Base-by-base conservation (phyloP, 176 grass and related monocot species). In the Hordeum marinum region DNA sequence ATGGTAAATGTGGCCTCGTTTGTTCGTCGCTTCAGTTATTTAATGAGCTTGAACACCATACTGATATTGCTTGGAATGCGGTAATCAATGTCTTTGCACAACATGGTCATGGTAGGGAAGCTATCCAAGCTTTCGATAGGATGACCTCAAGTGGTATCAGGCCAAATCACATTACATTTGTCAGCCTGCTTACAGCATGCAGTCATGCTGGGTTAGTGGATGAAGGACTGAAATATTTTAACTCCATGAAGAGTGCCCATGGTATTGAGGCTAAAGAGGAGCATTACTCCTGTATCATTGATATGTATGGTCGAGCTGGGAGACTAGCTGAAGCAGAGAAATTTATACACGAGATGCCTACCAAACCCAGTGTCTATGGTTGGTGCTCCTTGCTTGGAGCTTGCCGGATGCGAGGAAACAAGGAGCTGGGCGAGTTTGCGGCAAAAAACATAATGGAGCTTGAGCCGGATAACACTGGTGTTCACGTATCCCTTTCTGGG, bases 331-430 rank as follows among this genome's bases (percentile, higher is more conserved):
- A 92, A 85, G 87, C 78, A 35, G 55, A 85, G 84, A 80, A 90
- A 81, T 94, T 94, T 42, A 91, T 94, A 55, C 20, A 41, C 0
- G 48, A 85, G 66, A 94, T 94, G 89, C 82, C 92, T 18, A 3
- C 83, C 52, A 77, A 89, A 70, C 92, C 87, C 9, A 94, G 87
- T 87, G 92, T 87, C 3, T 72, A 91, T 89, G 84, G 78, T 36
- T 94, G 92, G 89, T 89, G 89, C 54, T 94, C 89, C 65, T 79
- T 94, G 89, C 87, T 94, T 71, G 67, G 87, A 83, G 89, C 92
- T 76, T 94, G 89, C 39, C 82, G 92, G 61, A 89, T 89, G 73
- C 78, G 23, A 71, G 89, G 92, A 79, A 91, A 91, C 60, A 89
- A 85, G 77, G 77, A 85, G 71, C 75, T 94, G 77, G 92, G 89